A percentile compares a stretch with the other conserved stretches of the same genome.
These are phyloP conservation scores for Trypanosoma avium DNA, from an alignment of 208 protist genomes.

Conservation along the genomic window DNA sequence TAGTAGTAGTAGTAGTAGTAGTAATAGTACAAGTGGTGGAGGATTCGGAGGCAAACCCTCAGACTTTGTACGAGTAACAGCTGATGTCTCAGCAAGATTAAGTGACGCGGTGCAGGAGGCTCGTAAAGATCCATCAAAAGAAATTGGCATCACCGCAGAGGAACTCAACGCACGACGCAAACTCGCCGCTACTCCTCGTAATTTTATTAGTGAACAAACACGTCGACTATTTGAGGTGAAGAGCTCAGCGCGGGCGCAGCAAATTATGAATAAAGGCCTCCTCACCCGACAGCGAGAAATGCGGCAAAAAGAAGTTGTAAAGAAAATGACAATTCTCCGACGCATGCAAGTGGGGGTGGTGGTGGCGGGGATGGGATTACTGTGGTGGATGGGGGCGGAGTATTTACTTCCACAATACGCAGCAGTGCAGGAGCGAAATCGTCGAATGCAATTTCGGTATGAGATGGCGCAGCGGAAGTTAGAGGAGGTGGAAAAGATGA, in stretches of 20 bases:
- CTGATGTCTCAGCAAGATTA: slow-evolving; percentile 35
- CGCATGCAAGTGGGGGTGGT: slow-evolving; percentile 49
- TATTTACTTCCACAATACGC: slow-evolving; percentile 70
- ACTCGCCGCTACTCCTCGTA: slow-evolving; percentile 48
- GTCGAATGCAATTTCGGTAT: slow-evolving; percentile 53
- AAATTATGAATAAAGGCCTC: slow-evolving; percentile 80
- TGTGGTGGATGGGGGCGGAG: slow-evolving; percentile 44
- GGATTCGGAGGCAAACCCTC: slow-evolving; percentile 13
- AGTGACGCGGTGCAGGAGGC: slow-evolving; percentile 31
- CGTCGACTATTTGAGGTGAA: slow-evolving; percentile 70
- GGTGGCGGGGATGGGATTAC: slow-evolving; percentile 34
- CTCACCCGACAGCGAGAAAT: slow-evolving; percentile 63
- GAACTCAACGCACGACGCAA: slow-evolving; percentile 63
- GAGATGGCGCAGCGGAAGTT: slow-evolving; percentile 51
- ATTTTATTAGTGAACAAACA: slow-evolving; percentile 43
- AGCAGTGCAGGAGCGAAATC: slow-evolving; percentile 69
- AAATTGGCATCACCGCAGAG: slow-evolving; percentile 64
- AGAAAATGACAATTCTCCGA: slow-evolving; percentile 52
- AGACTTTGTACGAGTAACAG: slow-evolving; percentile 44
- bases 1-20: neutral
- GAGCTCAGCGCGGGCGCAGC: slow-evolving; percentile 79
- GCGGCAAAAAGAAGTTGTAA: slow-evolving; percentile 50
- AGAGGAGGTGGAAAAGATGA: slow-evolving; percentile 21
- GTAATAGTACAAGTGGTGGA: slow-evolving; percentile 15
- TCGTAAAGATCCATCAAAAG: slow-evolving; percentile 54